These are phyloP conservation scores for Sisymbrium irio DNA, from an alignment of 345 rosid genomes.

Conservation along the genomic window DNA sequence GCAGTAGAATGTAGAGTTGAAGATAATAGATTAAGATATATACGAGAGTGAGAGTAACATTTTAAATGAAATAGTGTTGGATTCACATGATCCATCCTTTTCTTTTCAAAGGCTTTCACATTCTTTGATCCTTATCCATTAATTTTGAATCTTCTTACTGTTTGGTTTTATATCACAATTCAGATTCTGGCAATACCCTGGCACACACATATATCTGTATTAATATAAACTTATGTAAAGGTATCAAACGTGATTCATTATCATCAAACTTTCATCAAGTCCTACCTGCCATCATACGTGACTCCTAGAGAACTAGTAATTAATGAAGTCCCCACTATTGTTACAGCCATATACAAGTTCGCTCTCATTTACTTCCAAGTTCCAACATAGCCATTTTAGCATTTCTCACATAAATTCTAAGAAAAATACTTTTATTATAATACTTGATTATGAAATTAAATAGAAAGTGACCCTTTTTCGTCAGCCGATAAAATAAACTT, in stretches of 20 bases:
- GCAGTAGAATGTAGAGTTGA: neutral
- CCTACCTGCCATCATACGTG: conserved; percentile 25
- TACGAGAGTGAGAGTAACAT: conserved; percentile 9
- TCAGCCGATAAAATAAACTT: too few species aligned
- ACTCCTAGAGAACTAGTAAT: conserved; percentile 25
- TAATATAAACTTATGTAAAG: neutral
- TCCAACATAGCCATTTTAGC: conserved; percentile 5
- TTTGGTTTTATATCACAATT: neutral
- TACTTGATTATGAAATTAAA: too few species aligned
- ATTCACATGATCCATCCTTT: conserved; percentile 33
- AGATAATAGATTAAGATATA: neutral
- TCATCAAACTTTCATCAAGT: conserved; percentile 20
- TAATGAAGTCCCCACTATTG: conserved; percentile 21
- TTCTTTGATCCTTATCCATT: conserved; percentile 29
- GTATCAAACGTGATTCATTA: conserved; percentile 1
- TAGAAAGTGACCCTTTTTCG: too few species aligned
- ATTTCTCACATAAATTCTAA: neutral
- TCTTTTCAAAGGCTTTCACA: conserved; percentile 35
- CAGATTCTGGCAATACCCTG: conserved; percentile 5
- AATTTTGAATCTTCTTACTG: conserved; percentile 18
- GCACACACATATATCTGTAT: neutral
- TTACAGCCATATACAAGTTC: neutral
- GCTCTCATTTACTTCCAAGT: conserved; percentile 22
- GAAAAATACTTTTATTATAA: too few species aligned
- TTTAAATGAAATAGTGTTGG: conserved; percentile 24